A percentile compares a stretch with the other conserved stretches of the same genome.
Evolutionary conservation across 1,284 basidiomycete species (phyloP).

Genomic region (Pseudomicrostroma phylloplanum): DNA sequence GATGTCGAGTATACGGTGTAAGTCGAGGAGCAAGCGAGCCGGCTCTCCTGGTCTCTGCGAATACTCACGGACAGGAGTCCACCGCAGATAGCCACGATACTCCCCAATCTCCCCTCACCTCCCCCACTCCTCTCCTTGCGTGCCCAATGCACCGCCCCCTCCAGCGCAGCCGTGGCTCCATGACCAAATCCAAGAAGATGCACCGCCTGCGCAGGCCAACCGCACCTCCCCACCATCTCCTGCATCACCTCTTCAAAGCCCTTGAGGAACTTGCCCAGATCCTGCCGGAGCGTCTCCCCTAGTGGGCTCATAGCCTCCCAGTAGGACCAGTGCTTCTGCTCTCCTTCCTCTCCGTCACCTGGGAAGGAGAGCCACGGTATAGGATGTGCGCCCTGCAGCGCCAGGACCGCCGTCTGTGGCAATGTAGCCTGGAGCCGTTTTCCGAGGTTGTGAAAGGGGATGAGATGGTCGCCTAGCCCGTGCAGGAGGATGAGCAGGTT

Average conservation of each 20-base stretch:
- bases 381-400: background rate
- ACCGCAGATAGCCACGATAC: background rate
- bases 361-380: background rate
- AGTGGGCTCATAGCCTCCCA: background rate
- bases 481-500: conserved; percentile 3
- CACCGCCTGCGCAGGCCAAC: background rate
- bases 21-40: background rate
- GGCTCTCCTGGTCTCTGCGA: background rate
- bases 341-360: background rate
- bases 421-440: background rate
- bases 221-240: background rate
- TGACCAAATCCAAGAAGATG: background rate
- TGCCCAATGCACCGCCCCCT: background rate
- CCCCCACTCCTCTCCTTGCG: background rate
- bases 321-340: background rate
- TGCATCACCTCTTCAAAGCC: background rate
- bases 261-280: background rate
- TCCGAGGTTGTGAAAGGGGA: background rate
- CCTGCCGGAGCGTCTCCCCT: background rate
- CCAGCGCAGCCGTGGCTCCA: background rate
- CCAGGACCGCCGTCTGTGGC: background rate
- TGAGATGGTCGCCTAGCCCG: background rate
- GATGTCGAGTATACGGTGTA: no score
- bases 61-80: background rate
- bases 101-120: background rate